Evolutionary conservation across 148 eudicot species (phyloP).

Genomic region (Selenicereus undatus): DNA sequence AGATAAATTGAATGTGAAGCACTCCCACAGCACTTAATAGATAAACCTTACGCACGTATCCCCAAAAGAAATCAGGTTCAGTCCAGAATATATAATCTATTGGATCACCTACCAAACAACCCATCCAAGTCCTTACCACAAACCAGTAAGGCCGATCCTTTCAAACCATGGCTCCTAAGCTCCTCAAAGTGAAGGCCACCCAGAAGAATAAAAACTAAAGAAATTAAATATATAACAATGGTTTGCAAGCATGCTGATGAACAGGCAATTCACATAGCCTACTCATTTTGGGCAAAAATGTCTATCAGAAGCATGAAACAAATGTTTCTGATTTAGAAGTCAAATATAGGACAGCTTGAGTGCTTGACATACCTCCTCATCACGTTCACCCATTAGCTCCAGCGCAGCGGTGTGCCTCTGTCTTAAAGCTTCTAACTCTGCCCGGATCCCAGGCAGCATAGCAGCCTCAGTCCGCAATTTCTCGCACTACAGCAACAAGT

Average conservation of each 20-base stretch:
- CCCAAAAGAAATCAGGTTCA: not conserved
- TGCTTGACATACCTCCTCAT: constrained; percentile 75
- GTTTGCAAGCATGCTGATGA: not conserved
- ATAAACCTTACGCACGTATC: not conserved
- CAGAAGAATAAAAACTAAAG: not conserved
- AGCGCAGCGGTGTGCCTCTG: constrained; percentile 90
- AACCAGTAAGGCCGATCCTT: not conserved
- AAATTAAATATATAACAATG: not conserved
- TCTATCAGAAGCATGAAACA: not conserved
- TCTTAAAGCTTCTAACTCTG: constrained; percentile 88
- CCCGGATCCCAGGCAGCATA: constrained; percentile 70
- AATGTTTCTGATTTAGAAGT: not conserved
- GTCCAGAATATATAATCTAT: too few species aligned
- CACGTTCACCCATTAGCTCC: constrained; percentile 99
- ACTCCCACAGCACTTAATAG: too few species aligned
- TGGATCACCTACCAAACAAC: not conserved
- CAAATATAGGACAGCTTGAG: not conserved
- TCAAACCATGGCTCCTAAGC: not conserved
- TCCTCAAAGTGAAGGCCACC: not conserved
- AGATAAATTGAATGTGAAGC: not conserved
- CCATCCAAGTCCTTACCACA: not conserved
- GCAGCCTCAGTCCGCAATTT: constrained; percentile 77
- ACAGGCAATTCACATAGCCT: not conserved
- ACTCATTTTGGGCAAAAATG: not conserved
- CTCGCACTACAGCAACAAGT: constrained; percentile 64